Evolutionary conservation across 1,284 basidiomycete genomes (phyloP), one percentile per base, ranked within the genome.

Genomic region (Cryptococcus jaspeensis): DNA sequence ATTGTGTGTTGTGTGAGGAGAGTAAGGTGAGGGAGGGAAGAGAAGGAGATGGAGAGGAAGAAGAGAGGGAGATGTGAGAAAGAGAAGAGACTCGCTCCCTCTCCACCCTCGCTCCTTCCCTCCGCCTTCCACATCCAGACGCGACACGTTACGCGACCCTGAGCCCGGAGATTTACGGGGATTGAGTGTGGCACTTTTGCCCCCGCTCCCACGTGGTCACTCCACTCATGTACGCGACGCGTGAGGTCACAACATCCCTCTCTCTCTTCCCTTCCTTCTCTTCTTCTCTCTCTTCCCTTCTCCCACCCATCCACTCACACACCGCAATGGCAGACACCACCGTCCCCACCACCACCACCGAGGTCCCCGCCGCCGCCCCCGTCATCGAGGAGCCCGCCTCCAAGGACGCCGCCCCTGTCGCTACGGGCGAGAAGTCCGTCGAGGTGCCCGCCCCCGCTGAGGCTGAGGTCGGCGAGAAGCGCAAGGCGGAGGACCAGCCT

Each of bases 401-500:
- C 41, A 52, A 58, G 43, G 61, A 55, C 16, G 38, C 47, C 18
- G 52, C 47, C 41, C 22, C 51, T 18, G 36, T 37, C 25, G 48
- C 52, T 12, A 44, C 44, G 18, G 50, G 55, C 25, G 55, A 52
- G 13, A 37, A 63, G 46, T n/a, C n/a, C n/a, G 55, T 60, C 6
- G 63, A 63, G 58, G 53, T 62, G 47, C 63, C 64, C 25, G 59
- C 62, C 5, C 53, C 61, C 18, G 53, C 47, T 36, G 53, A 52
- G 40, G 50, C 52, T 16, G 56, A 54, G 11, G 41, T 62, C 37
- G 58, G 59, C 7, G 64, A 64, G 13, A 70, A 70, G 61, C 62
- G 67, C 49, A 68, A 68, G 57, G 64, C 68, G 18, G 69, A 65
- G 47, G 67, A 67, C 5, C 56, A 23, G 28, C 42, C 43, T 5